Evolutionary conservation across 257 asterid genomes (phyloP), one percentile per base, ranked within the genome.

Genomic region (Plantago elongata): DNA sequence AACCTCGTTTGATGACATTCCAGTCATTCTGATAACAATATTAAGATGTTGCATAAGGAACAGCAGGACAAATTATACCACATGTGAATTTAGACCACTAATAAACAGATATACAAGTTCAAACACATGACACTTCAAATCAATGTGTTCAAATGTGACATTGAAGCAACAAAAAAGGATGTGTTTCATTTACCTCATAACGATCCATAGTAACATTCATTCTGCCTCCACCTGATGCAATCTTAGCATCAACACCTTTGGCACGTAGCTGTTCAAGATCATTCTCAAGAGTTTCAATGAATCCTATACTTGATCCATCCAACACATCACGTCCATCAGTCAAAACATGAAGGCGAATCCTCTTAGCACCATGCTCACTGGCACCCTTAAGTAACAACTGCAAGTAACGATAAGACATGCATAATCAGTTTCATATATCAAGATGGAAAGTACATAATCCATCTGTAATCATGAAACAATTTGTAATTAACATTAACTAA

Each of bases 201-300:
- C 99, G 89, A 68, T 92, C 97, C 99, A 92, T 92, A 13, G 97
- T 88, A 47, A 89, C 97, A 57, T 86, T 83, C 99, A 92, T 92
- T 17, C 98, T 95, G 45, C 98, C 98, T 38, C 98, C 98, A 54
- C 98, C 98, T 47, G 98, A 92, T 67, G 98, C 98, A 78, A 83
- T 61, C 76, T 70, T 82, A 11, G 98, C 97, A 74, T 92, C 98
- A 60, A 92, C 69, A 37, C 96, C 99, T 22, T 86, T 83, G 55
- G 51, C 91, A 0, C 96, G 85, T 57, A 92, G 78, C 63, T 84
- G 69, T 16, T 71, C 79, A 22, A 92, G 95, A 78, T 84, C 95
- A 54, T 74, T 83, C 74, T 86, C 96, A 9, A 89, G 90, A 18
- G 89, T 83, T 69, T 92, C 97, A 72, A 85, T 87, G 62, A 82